phyloP scores from a whole-genome alignment of 2,329 filamentous ascomycete genomes.

The Hymenoscyphus fructigenus region DNA sequence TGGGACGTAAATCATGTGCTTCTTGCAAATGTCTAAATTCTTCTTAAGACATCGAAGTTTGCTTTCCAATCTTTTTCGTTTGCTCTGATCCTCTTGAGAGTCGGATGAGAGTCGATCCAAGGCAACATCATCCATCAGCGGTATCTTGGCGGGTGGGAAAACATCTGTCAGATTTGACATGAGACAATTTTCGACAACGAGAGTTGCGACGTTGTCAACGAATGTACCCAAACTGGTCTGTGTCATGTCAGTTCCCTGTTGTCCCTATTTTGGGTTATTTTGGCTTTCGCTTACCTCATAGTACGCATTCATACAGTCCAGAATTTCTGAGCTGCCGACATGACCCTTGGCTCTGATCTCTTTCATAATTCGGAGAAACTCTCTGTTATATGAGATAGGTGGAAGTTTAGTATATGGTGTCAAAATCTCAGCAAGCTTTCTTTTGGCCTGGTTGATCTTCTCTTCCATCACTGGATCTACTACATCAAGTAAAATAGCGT shows the following conservation, averaged over 20 bases:
- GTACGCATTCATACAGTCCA: slow-evolving; percentile 9
- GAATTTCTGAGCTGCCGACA: not conserved
- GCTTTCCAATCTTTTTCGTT: not conserved
- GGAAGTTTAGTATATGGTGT: slow-evolving; percentile 2
- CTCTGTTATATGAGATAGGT: slow-evolving; percentile 9
- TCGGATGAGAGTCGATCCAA: slow-evolving; percentile 3
- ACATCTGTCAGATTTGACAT: not conserved
- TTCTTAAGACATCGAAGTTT: slow-evolving; percentile 1
- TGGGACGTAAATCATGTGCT: not conserved
- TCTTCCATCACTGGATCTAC: slow-evolving; percentile 6
- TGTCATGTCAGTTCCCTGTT: not conserved
- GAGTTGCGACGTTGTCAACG: slow-evolving; percentile 11
- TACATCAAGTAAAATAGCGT: slow-evolving; percentile 4
- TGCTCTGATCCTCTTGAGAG: not conserved
- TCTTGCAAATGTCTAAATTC: not conserved
- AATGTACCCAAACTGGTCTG: slow-evolving; percentile 9
- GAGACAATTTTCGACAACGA: slow-evolving; percentile 4
- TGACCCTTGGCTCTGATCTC: slow-evolving; percentile 5
- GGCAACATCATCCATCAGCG: not conserved
- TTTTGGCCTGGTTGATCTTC: not conserved
- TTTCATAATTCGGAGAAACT: slow-evolving; percentile 1
- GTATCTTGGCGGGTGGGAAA: not conserved
- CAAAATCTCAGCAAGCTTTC: slow-evolving; percentile 7
- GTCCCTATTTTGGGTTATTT: not conserved
- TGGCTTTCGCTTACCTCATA: slow-evolving; percentile 3